Base-by-base conservation (phyloP, 2,329 filamentous ascomycete species). In the Curvularia verruculosa region DNA sequence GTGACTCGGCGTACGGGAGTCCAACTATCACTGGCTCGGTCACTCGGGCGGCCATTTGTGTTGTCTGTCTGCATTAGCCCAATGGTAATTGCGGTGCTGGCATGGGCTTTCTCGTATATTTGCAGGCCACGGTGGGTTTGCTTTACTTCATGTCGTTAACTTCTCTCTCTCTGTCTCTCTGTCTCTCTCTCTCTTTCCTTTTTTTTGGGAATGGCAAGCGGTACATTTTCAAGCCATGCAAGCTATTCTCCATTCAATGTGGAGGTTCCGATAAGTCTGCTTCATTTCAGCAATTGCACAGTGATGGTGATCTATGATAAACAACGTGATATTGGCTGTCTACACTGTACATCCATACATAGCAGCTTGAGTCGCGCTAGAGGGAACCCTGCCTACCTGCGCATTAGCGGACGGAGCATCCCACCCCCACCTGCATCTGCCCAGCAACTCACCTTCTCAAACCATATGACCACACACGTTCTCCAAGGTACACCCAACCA, bases 1-100 rank as follows among this genome's bases (percentile, higher is more conserved):
- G n/a, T n/a, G 43, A 47, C 46, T 41, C 40, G 65, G 67, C 66
- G 67, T 68, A 65, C 23, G 52, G 61, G 18, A 48, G 60, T 52
- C 63, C 61, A 59, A 57, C 61, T 59, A 54, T 60, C 67, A 59
- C 63, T 68, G 63, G 58, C 64, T 71, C 54, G 51, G 50, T 34
- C 52, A 58, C 41, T 54, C 57, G 53, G 55, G 51, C 39, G 51
- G 44, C 55, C 44, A 39, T 58, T n/a, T 60, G 28, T 53, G 47
- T 49, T 49, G 53, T 61, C 52, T 49, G 53, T 61, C 52, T 50
- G 62, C 51, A 60, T 63, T 31, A 52, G 52, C 58, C 39, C 52
- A 57, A 56, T 59, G 36, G 34, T 50, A 37, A 59, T 61, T 48
- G 61, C 47, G 40, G 52, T 59, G 56, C 50, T 55, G 49, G 48